phyloP scores from a whole-genome alignment of 2,329 filamentous ascomycete genomes.

The Aulographum hederae region DNA sequence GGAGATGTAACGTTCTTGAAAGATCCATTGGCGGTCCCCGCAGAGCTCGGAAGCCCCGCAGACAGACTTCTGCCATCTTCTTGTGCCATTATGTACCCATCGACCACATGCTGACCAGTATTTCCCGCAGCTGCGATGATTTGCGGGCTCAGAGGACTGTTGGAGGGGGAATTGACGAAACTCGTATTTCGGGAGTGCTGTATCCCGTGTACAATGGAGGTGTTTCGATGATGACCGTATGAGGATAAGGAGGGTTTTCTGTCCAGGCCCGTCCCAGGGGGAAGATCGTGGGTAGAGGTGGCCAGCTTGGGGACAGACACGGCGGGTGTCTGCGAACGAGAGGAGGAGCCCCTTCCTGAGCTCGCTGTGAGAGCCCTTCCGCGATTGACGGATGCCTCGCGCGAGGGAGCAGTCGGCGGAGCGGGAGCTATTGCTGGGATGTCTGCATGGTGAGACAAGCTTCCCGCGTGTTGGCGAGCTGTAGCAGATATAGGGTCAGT shows the following conservation, averaged over 20 bases:
- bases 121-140: constrained; percentile 39
- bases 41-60: too few relatives aligned
- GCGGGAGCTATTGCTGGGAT: constrained; percentile 7
- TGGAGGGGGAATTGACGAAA: constrained; percentile 52
- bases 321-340: constrained; percentile 24
- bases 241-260: constrained; percentile 30
- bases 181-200: constrained; percentile 86
- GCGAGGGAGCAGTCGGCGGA: constrained; percentile 14
- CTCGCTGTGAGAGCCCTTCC: constrained; percentile 26
- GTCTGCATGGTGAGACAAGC: constrained; percentile 19
- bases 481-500: too few relatives aligned
- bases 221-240: constrained; percentile 87
- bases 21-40: too few relatives aligned
- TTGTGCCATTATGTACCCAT: too few relatives aligned
- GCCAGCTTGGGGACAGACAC: constrained; percentile 13
- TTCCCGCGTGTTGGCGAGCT: constrained; percentile 18
- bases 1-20: too few relatives aligned
- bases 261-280: constrained; percentile 25
- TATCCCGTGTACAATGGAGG: constrained; percentile 90
- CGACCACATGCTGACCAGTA: too few relatives aligned
- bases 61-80: too few relatives aligned
- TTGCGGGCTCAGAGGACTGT: constrained; percentile 75
- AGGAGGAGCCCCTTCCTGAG: constrained; percentile 20
- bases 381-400: constrained; percentile 24
- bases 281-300: constrained; percentile 15